These are phyloP conservation scores for Cicer chorassanicum DNA, from an alignment of 306 rosid genomes.

Conservation along the genomic window DNA sequence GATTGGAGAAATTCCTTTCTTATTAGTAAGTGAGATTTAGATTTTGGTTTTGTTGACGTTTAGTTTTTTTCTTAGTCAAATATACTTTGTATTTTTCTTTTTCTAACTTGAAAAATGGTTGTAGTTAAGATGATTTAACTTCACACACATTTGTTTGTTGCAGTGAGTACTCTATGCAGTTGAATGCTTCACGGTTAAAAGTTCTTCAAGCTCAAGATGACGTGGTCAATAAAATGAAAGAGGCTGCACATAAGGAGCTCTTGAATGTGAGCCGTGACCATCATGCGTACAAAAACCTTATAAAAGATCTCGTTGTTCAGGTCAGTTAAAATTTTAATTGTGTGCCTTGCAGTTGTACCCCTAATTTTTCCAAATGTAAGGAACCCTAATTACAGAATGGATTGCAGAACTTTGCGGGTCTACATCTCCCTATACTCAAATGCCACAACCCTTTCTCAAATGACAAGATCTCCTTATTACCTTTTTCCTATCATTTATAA, in stretches of 20 bases:
- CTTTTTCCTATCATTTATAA: neutral
- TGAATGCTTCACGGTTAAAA: slow-evolving; percentile 84
- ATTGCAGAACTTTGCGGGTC: neutral
- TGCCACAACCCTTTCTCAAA: neutral
- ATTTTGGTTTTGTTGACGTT: slow-evolving; percentile 7
- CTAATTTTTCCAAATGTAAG: neutral
- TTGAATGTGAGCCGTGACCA: slow-evolving; percentile 69
- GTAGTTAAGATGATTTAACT: slow-evolving; percentile 11
- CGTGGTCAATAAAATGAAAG: slow-evolving; percentile 85
- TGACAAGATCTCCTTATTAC: neutral
- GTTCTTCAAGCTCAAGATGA: slow-evolving; percentile 99
- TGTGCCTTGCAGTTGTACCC: neutral
- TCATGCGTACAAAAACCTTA: slow-evolving; percentile 60
- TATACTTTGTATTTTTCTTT: slow-evolving; percentile 19
- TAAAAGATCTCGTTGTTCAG: slow-evolving; percentile 89
- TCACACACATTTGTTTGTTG: slow-evolving; percentile 40
- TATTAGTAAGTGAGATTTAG: neutral
- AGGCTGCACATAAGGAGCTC: slow-evolving; percentile 79
- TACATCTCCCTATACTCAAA: slow-evolving; percentile 1
- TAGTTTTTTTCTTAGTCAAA: slow-evolving; percentile 22
- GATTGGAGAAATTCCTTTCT: neutral
- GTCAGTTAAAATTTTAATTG: slow-evolving; percentile 48
- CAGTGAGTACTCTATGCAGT: slow-evolving; percentile 99
- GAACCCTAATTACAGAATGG: neutral
- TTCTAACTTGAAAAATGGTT: slow-evolving; percentile 4